A percentile compares a stretch with the other conserved stretches of the same genome.
Evolutionary conservation across 371 early-diverging fungal genomes (phyloP).

Genomic region (Coemansia sp.): DNA sequence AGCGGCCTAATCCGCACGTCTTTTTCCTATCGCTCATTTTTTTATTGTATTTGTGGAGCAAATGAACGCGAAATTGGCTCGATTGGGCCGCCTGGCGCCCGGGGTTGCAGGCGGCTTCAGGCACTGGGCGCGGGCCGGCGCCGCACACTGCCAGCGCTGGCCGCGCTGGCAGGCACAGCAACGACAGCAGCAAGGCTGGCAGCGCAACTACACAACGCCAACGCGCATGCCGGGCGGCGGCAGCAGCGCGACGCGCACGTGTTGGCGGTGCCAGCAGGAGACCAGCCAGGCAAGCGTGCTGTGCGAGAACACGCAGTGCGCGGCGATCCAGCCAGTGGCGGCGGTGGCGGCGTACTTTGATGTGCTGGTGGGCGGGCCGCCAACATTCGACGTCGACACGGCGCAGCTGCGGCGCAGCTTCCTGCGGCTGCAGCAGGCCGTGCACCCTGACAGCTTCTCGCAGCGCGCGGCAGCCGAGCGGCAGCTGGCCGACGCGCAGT

Average conservation of each 20-base stretch:
- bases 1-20: too few relatives aligned
- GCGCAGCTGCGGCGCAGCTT: slow-evolving; percentile 64
- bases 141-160: too few relatives aligned
- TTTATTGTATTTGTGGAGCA: too few relatives aligned
- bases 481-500: slow-evolving; percentile 73
- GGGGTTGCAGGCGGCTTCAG: too few relatives aligned
- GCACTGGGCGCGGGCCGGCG: too few relatives aligned
- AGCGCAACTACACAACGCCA: too few relatives aligned
- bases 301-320: slow-evolving; percentile 63
- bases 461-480: slow-evolving; percentile 67
- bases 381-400: slow-evolving; percentile 68
- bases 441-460: slow-evolving; percentile 85
- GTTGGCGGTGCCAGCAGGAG: slow-evolving; percentile 43
- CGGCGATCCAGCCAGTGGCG: slow-evolving; percentile 67
- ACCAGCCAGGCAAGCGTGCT: slow-evolving; percentile 20
- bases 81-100: too few relatives aligned
- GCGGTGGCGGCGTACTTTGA: slow-evolving; percentile 66
- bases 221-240: not conserved
- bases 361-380: slow-evolving; percentile 53
- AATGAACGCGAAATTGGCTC: too few relatives aligned
- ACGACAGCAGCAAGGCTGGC: not conserved
- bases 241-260: slow-evolving; percentile 19
- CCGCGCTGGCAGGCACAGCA: too few relatives aligned
- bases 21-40: too few relatives aligned
- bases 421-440: slow-evolving; percentile 72